Base-by-base conservation (phyloP, 2,329 filamentous ascomycete genomes). In the Fusarium guadeloupense region DNA sequence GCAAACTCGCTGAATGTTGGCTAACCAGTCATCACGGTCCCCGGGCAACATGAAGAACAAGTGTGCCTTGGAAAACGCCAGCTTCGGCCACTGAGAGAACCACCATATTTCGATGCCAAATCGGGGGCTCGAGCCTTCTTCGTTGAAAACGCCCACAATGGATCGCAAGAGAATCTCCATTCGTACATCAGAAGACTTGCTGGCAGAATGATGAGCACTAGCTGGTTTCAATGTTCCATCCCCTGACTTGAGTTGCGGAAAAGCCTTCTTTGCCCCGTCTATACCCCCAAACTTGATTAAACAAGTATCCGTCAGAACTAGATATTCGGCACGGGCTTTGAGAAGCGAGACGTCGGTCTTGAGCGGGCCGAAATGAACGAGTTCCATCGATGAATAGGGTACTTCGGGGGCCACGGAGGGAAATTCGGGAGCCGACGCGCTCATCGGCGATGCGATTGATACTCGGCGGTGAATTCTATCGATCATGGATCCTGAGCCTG, bases 41-140 rank as follows among this genome's bases (percentile, higher is more conserved):
- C 78, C 74, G 9, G 80, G 77, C 25, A 81, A 69, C 41, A 71
- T 72, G 65, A 86, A 85, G 66, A 81, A 81, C 31, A 85, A 71
- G 33, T 80, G 78, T 4, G 80, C 72, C 54, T 79, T 81, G 54
- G 74, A 75, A 59, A 82, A 85, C 13, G 77, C 73, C 34, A 82
- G 72, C 12, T 76, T 74, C 3, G 79, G 77, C 51, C 77, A 74
- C 14, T 73, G 69, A 13, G 78, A 78, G 53, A 77, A 80, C 83
- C 83, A 86, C 83, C 83, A 86, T 3, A 85, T 75, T 65, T 86
- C 83, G 44, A 86, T 70, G 6, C 81, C 81, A 38, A 82, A 83
- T 7, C 80, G 78, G 12, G 81, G 78, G 40, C 79, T 76, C 2
- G 77, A 77, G 37, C 77, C 78, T 64, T 85, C 83, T 25, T 83